These are phyloP conservation scores for Fusarium globosum DNA, from an alignment of 2,329 filamentous ascomycete genomes.

Conservation along the genomic window DNA sequence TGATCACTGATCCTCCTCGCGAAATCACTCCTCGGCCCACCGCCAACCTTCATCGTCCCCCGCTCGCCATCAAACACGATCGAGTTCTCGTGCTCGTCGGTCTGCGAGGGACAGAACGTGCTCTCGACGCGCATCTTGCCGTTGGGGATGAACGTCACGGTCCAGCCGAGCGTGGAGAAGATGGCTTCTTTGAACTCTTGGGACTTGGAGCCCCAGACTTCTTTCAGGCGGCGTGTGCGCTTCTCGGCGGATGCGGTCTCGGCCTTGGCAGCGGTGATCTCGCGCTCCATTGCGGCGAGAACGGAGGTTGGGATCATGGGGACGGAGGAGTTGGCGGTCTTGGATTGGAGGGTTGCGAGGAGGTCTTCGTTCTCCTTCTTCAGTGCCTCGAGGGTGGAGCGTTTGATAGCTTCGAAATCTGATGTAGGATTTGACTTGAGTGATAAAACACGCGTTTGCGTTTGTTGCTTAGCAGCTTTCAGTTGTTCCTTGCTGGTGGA, in stretches of 20 bases:
- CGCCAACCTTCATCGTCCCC: constrained; percentile 97
- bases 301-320: constrained; percentile 80
- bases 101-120: constrained; percentile 79
- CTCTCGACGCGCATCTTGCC: constrained; percentile 93
- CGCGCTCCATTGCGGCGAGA: constrained; percentile 78
- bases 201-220: constrained; percentile 92
- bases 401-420: constrained; percentile 85
- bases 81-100: constrained; percentile 76
- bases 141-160: constrained; percentile 95
- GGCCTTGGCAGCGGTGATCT: constrained; percentile 76
- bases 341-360: constrained; percentile 73
- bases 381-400: constrained; percentile 79
- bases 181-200: constrained; percentile 96
- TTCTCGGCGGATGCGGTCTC: constrained; percentile 82
- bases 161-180: constrained; percentile 91
- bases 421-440: constrained; percentile 93
- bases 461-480: constrained; percentile 70
- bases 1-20: constrained; percentile 85
- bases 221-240: constrained; percentile 84
- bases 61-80: constrained; percentile 92
- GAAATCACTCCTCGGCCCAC: constrained; percentile 87
- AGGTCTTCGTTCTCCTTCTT: constrained; percentile 87
- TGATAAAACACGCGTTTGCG: constrained; percentile 84
- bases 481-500: constrained; percentile 80
- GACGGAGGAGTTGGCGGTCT: constrained; percentile 54